phyloP scores from a whole-genome alignment of 306 rosid species.

The Carpinus fangiana region DNA sequence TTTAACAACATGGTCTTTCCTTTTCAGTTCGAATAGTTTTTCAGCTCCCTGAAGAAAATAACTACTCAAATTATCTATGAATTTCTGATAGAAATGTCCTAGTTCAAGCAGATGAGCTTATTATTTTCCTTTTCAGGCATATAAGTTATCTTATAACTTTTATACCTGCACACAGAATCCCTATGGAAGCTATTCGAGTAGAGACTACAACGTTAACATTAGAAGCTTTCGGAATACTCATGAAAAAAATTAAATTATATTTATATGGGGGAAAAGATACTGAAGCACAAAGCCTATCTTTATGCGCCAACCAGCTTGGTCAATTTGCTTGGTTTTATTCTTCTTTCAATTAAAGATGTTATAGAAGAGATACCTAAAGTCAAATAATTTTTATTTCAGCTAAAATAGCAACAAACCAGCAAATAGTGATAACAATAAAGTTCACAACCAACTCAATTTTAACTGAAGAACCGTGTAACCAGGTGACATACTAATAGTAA shows the following conservation, averaged over 20 bases:
- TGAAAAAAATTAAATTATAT: not conserved
- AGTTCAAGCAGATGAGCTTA: conserved; percentile 8
- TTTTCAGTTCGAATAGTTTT: not conserved
- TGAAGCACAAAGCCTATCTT: not conserved
- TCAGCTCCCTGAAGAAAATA: not conserved
- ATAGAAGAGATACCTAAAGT: not conserved
- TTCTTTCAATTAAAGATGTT: not conserved
- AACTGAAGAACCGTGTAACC: not conserved
- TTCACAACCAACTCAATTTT: not conserved
- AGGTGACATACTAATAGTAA: not conserved
- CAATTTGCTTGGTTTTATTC: not conserved
- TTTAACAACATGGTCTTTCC: conserved; percentile 9
- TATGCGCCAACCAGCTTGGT: not conserved
- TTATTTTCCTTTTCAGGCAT: not conserved
- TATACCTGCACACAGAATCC: not conserved
- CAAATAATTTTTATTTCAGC: not conserved
- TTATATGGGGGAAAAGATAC: not conserved
- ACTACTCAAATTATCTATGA: too few relatives aligned
- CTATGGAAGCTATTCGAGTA: not conserved
- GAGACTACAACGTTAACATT: not conserved
- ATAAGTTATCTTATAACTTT: too few relatives aligned
- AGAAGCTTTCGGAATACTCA: not conserved
- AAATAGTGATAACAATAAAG: not conserved
- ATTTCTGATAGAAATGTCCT: not conserved
- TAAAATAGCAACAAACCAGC: not conserved